Percentiles rank a stretch among this genome's conserved stretches.
Conservation (phyloP, 1,139 yeast species). For the Nadsonia starkeyi-henricii region DNA sequence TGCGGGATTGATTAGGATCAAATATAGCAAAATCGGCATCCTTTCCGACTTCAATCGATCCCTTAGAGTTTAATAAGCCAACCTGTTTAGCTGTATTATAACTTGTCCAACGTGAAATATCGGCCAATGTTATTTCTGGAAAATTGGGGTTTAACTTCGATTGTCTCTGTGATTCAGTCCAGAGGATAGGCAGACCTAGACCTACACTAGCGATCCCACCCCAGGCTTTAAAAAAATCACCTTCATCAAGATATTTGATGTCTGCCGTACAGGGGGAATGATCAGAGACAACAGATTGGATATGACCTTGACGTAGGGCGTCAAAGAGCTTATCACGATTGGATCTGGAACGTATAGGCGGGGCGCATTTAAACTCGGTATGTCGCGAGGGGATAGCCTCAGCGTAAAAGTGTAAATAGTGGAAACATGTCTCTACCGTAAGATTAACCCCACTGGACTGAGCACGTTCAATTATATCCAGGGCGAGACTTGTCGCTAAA, state of each 20-base stretch:
- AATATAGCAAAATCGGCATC: conserved; percentile 84
- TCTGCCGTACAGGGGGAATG: conserved; percentile 95
- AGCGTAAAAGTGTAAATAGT: conserved; percentile 64
- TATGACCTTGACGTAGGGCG: conserved; percentile 49
- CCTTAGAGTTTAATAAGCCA: conserved; percentile 62
- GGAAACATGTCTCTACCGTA: conserved; percentile 89
- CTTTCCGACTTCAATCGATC: conserved; percentile 52
- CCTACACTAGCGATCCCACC: conserved; percentile 96
- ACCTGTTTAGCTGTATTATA: conserved; percentile 75
- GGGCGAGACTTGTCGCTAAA: conserved; percentile 69
- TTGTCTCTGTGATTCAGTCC: conserved; percentile 54
- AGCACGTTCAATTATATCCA: conserved; percentile 54
- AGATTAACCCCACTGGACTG: conserved; percentile 42
- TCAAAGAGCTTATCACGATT: conserved; percentile 66
- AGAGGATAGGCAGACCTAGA: conserved; percentile 66
- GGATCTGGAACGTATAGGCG: conserved; percentile 69
- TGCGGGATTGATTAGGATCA: conserved; percentile 46
- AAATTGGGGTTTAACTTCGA: conserved; percentile 5
- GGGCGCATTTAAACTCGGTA: conserved; percentile 86
- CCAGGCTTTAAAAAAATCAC: conserved; percentile 90
- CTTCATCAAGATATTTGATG: conserved; percentile 62
- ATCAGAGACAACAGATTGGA: conserved; percentile 84
- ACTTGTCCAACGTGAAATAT: conserved; percentile 67
- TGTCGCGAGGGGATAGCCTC: conserved; percentile 63
- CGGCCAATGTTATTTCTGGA: conserved; percentile 33